phyloP scores from a whole-genome alignment of 345 rosid species.

The Psidium friedrichsthalianum region DNA sequence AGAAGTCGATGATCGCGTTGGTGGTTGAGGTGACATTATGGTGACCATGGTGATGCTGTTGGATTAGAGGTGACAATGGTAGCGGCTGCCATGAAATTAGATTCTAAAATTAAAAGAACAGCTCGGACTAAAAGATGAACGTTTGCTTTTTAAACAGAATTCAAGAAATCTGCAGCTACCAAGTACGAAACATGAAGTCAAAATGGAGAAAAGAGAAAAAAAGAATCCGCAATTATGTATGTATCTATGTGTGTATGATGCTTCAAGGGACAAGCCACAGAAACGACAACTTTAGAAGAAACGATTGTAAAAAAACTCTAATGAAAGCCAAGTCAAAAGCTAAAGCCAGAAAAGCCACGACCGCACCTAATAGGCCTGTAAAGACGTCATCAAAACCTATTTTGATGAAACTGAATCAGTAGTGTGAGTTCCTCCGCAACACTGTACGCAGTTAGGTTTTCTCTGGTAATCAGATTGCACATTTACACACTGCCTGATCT shows the following conservation, averaged over 20 bases:
- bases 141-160: background rate
- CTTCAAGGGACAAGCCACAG: background rate
- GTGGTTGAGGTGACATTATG: background rate
- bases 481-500: background rate
- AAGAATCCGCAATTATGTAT: background rate
- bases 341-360: background rate
- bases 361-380: background rate
- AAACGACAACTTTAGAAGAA: background rate
- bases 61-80: background rate
- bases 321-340: background rate
- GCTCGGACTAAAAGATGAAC: background rate
- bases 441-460: background rate
- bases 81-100: background rate
- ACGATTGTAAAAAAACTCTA: background rate
- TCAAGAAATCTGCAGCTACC: background rate
- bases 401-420: background rate
- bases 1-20: background rate
- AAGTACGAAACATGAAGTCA: background rate
- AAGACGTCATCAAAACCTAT: background rate
- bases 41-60: background rate
- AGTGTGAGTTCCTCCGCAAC: background rate
- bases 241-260: background rate
- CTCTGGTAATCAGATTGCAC: background rate
- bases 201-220: background rate
- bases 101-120: background rate